Evolutionary conservation across 306 rosid genomes (phyloP), one percentile per base, ranked within the genome.

Genomic region (Luffa acutangula): DNA sequence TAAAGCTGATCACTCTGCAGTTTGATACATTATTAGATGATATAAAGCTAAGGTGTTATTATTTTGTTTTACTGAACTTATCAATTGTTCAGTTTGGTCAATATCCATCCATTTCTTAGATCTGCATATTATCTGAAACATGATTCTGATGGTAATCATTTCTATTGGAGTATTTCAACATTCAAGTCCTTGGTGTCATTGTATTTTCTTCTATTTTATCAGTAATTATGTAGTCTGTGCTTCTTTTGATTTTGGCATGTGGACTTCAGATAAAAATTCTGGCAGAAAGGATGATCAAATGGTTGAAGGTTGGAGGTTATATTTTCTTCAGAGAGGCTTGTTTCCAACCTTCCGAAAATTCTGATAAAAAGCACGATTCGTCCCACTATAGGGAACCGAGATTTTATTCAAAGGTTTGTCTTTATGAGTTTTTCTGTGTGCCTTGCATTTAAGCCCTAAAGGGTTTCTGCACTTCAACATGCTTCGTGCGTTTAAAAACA

Each of bases 261-360:
- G 41, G 36, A 75, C 6, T 49, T 21, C 83, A 94, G 98, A 97
- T 92, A 78, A 88, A 84, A 75, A 69, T 73, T 59, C 87, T 94
- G 81, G 95, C 89, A 11, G 89, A 73, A 81, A 88, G 91, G 80
- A 94, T 92, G 97, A 82, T 92, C 77, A 90, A 84, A 85, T 94
- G 98, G 98, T 81, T 94, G 80, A 94, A 91, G 88, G 93, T 88
- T 71, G 97, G 85, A 59, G 98, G 98, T 25, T 85, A 81, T 75
- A 85, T 94, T 85, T 94, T 92, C 86, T 94, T 92, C 77, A 84
- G 98, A 83, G 98, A 94, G 83, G 89, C 98, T 85, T 94, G 97
- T 85, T 94, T 92, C 86, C 98, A 94, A 77, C 95, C 87, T 84
- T 94, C 95, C 21, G 95, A 96, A 79, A 97, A 94, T 83, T 92